phyloP scores from a whole-genome alignment of 1,139 yeast genomes.

The Blastobotrys serpentis region DNA sequence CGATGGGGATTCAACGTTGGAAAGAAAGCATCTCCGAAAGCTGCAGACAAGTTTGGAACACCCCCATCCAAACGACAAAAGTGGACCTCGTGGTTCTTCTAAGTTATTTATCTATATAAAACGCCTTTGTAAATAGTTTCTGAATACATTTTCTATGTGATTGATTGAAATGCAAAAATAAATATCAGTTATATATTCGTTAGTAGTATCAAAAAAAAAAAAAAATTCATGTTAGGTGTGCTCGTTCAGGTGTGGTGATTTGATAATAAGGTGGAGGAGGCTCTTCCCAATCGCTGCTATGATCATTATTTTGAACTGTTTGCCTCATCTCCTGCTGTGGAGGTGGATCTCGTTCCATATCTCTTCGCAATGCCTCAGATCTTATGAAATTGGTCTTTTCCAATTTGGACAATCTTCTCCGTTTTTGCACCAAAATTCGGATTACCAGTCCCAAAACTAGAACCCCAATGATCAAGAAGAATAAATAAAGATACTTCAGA shows the following conservation, averaged over 20 bases:
- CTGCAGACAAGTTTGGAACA: conserved; percentile 50
- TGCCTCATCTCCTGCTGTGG: conserved; percentile 4
- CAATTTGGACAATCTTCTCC: conserved; percentile 25
- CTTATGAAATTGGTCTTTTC: conserved; percentile 26
- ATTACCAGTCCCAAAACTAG: conserved; percentile 29
- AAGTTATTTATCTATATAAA: conserved; percentile 14
- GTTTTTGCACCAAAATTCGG: conserved; percentile 26
- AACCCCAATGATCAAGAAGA: conserved; percentile 31
- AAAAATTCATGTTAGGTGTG: no score
- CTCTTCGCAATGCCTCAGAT: conserved; percentile 31
- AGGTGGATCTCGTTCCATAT: conserved; percentile 26
- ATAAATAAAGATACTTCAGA: conserved; percentile 30
- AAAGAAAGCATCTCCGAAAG: conserved; percentile 39
- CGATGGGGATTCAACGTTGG: conserved; percentile 83
- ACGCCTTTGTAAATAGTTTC: conserved; percentile 14
- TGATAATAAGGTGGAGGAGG: conserved; percentile 12
- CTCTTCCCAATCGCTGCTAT: not conserved
- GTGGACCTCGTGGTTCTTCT: conserved; percentile 65
- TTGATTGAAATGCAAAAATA: not conserved
- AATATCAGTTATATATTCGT: not conserved
- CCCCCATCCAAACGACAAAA: conserved; percentile 51
- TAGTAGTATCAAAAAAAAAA: no score
- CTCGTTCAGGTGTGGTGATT: not conserved
- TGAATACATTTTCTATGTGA: no score
- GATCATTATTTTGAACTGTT: not conserved